Conservation (phyloP, 108 stramenopile species). For the Conticribra weissflogii region DNA sequence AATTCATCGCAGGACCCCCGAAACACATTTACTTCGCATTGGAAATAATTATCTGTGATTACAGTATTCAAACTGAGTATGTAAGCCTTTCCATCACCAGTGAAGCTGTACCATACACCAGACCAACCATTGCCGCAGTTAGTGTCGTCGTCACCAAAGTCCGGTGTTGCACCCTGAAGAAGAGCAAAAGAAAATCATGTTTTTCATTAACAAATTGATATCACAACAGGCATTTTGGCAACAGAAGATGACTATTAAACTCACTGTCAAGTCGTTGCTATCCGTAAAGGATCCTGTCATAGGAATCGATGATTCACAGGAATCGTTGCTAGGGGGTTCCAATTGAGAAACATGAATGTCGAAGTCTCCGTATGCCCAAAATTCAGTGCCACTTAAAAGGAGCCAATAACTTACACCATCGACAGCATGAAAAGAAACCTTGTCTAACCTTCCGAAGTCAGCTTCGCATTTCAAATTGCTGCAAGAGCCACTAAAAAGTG, state of each 20-base stretch:
- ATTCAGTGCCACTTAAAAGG: conserved; percentile 1
- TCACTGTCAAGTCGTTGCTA: no score
- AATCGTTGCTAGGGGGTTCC: conserved; percentile 6
- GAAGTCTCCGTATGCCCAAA: conserved; percentile 11
- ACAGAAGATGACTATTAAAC: no score
- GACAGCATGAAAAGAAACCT: not conserved
- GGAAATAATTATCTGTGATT: not conserved
- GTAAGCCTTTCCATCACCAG: not conserved
- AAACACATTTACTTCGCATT: not conserved
- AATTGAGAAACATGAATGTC: conserved; percentile 2
- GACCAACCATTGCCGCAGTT: not conserved
- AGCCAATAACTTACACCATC: conserved; percentile 3
- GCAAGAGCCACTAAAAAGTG: conserved; percentile 21
- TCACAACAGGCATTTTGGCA: no score
- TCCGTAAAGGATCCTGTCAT: conserved; percentile 15
- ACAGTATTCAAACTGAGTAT: not conserved
- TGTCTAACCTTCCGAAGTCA: not conserved
- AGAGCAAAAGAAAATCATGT: no score
- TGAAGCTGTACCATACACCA: not conserved
- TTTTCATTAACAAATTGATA: no score
- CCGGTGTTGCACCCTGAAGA: not conserved
- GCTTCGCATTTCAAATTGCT: conserved; percentile 4
- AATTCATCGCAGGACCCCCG: not conserved
- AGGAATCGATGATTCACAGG: not conserved
- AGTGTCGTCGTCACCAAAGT: not conserved